Evolutionary conservation across 169 alveolate species (phyloP), one percentile per base, ranked within the genome.

Genomic region (Plasmodium vinckei): DNA sequence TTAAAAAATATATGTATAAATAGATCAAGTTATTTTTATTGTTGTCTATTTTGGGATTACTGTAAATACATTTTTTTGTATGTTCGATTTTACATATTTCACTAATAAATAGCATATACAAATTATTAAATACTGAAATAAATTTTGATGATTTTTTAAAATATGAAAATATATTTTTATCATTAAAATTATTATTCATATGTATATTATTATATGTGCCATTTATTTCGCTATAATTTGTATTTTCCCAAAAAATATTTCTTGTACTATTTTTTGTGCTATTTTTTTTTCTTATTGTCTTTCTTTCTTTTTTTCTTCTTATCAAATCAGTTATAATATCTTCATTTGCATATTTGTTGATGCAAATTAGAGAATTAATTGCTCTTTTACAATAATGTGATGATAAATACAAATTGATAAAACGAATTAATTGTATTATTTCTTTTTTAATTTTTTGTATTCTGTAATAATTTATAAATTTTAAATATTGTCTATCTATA

Each of bases 371-470:
- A 21, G 33, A 57, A 6, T 72, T 56, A 49, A 72, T 57, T 21
- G 87, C 87, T 17, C 72, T 64, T 15, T 27, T 67, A 33, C 67
- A 17, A 17, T 79, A 65, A 25, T 69, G 53, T 47, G 6, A 33
- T 39, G 79, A 79, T 13, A 79, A 17, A 70, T 53, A 79, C 5
- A 46, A 49, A 39, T 59, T 59, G 9, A 79, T 70, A 64, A 79
- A 64, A 79, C 27, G 44, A 10, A 65, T 51, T 15, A 79, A n/a
- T 47, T 57, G 10, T 57, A 51, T 27, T 54, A 79, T n/a, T 33
- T 64, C 42, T 79, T 79, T 64, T 54, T 51, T 79, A 27, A 79
- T 65, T 70, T 47, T 56, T 46, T 57, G 46, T 23, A 65, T 63
- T 63, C 70, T 67, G 25, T 54, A 65, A 67, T 53, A 60, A 9